Conservation (phyloP, 768 basidiomycete species). For the Suillus subaureus region DNA sequence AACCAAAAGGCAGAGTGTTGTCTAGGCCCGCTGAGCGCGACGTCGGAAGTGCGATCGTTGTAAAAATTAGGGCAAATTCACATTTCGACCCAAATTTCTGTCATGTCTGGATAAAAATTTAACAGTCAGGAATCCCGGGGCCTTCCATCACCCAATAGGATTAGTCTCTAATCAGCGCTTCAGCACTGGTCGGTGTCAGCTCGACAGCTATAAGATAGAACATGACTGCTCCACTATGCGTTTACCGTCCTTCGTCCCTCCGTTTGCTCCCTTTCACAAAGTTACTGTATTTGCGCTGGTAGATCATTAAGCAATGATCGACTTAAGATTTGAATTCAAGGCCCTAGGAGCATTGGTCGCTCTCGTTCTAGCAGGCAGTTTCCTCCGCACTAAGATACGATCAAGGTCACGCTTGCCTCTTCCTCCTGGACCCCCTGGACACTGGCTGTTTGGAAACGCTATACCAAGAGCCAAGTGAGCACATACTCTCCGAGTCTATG, state of each 20-base stretch:
- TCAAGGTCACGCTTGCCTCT: constrained; percentile 23
- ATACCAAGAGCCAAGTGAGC: constrained; percentile 31
- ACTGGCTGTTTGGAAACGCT: constrained; percentile 36
- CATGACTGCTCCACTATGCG: background rate
- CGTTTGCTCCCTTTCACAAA: constrained; percentile 1
- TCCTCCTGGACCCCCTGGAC: constrained; percentile 34
- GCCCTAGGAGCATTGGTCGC: constrained; percentile 21
- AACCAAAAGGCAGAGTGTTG: no score
- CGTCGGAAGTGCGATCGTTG: no score
- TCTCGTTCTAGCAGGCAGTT: constrained; percentile 17
- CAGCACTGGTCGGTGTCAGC: background rate
- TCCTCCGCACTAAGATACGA: constrained; percentile 15
- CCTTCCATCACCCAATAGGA: background rate
- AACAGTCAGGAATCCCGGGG: background rate
- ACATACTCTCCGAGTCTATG: no score
- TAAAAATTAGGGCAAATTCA: background rate
- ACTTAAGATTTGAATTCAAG: constrained; percentile 17
- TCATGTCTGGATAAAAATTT: background rate
- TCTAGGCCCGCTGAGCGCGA: no score
- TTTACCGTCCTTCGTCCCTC: background rate
- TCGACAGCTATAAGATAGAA: background rate
- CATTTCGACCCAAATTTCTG: background rate
- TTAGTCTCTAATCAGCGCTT: background rate
- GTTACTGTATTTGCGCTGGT: background rate
- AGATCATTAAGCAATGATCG: constrained; percentile 17